Base-by-base conservation (phyloP, 2,329 filamentous ascomycete species). In the Thielaviopsis cerberus region DNA sequence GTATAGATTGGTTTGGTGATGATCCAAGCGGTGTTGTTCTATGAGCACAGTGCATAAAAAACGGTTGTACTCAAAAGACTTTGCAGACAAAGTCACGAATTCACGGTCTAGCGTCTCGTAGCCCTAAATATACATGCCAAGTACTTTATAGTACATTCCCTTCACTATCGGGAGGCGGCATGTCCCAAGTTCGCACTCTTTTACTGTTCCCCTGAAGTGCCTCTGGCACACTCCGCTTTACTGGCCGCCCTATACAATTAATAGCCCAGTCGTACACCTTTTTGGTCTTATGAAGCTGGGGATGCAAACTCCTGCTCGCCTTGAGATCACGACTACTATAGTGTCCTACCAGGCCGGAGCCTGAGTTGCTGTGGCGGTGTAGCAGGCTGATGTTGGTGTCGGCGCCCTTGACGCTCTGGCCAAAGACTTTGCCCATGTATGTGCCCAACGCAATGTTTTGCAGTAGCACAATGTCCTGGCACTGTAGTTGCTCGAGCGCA, bases 401-500 rank as follows among this genome's bases (percentile, higher is more conserved):
- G 64, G 86, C 76, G 7, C 81, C 80, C 62, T 78, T 79, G n/a
- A 96, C 71, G 65, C 85, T 92, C 67, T 94, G 86, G 0, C 91
- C 90, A 64, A 92, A 89, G 0, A 96, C 90, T 64, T 79, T 83
- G 53, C 81, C 79, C 55, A 78, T 77, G 67, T 91, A 97, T 3
- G 81, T 80, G 56, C 81, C 80, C 55, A 97, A 73, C 0, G 85
- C 88, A 6, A 95, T 82, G 64, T 91, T 89, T 59, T 83, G 81
- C 60, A 95, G 67, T 15, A 95, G 74, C 4, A 97, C 74, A 1
- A 95, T 79, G 66, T 97, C 88, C 64, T 85, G 83, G 0, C 81
- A 72, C 52, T 82, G 76, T 30, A 94, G 70, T 0, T 66, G 69
- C 1, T 71, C 67, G 10, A 77, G 64, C 2, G 65, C 63, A 27